Conservation (phyloP, 495 filamentous ascomycete species). For the Hypoxylon rickii region DNA sequence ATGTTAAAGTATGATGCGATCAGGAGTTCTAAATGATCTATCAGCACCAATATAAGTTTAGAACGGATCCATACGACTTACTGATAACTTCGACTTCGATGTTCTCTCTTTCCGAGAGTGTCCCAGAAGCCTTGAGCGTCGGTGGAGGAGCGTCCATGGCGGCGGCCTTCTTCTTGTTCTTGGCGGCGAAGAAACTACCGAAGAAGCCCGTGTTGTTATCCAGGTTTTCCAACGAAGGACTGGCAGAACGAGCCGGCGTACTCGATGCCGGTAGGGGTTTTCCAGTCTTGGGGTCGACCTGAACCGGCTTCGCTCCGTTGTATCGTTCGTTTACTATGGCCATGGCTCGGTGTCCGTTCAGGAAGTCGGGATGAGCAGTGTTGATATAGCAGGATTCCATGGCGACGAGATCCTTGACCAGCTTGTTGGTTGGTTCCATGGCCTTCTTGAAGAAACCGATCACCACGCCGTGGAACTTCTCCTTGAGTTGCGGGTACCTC, state of each 20-base stretch:
- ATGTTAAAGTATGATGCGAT: constrained; percentile 98
- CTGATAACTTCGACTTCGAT: constrained; percentile 99
- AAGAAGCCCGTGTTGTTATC: constrained; percentile 81
- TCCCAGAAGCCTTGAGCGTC: constrained; percentile 90
- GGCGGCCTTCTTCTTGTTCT: constrained; percentile 99
- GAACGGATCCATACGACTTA: constrained; percentile 55
- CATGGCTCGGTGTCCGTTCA: constrained; percentile 98
- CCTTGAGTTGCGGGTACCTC: constrained; percentile 89
- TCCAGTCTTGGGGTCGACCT: constrained; percentile 98
- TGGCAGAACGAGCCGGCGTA: constrained; percentile 69
- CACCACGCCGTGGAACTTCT: constrained; percentile 95
- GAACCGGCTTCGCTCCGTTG: constrained; percentile 78
- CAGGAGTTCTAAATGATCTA: constrained; percentile 70
- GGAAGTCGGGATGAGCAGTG: constrained; percentile 96
- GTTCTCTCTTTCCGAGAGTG: constrained; percentile 85
- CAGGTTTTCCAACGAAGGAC: constrained; percentile 62
- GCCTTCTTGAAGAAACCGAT: constrained; percentile 96
- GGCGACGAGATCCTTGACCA: constrained; percentile 87
- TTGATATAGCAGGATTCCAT: constrained; percentile 99
- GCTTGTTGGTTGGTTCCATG: constrained; percentile 96
- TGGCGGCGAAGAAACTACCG: constrained; percentile 94
- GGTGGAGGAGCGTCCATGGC: constrained; percentile 97
- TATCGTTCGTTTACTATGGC: constrained; percentile 93
- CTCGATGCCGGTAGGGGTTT: constrained; percentile 79
- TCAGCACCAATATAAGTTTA: constrained; percentile 28